Conservation (phyloP, 805 yeast genomes). For the Ogataea saltuana region DNA sequence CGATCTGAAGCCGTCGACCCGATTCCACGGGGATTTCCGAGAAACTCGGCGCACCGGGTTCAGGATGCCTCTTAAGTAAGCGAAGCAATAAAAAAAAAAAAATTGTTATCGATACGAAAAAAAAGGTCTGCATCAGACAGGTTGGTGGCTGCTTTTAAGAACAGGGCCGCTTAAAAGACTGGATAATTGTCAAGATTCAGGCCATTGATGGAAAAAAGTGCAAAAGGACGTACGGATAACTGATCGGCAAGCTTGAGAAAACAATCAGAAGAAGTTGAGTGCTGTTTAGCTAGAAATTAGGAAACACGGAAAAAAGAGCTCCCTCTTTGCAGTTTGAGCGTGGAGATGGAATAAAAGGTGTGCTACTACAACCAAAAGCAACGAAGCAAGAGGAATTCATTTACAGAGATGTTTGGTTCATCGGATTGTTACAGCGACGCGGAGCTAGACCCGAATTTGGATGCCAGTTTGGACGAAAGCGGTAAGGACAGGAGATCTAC, state of each 20-base stretch:
- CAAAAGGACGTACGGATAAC: neutral
- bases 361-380: neutral
- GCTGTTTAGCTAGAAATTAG: too few relatives aligned
- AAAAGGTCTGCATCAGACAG: conserved; percentile 7
- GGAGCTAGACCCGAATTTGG: neutral
- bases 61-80: too few relatives aligned
- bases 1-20: too few relatives aligned
- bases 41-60: conserved; percentile 15
- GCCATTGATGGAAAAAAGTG: neutral
- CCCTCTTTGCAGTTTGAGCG: neutral
- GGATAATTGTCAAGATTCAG: neutral
- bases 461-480: neutral
- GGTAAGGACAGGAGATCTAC: neutral
- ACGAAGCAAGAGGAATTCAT: neutral
- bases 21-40: conserved; percentile 4
- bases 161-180: too few relatives aligned
- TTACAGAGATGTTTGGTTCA: neutral
- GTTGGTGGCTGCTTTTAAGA: conserved; percentile 6
- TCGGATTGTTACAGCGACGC: conserved; percentile 4
- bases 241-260: neutral
- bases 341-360: neutral
- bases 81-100: too few relatives aligned
- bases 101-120: conserved; percentile 7
- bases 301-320: too few relatives aligned
- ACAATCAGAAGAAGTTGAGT: too few relatives aligned